Base-by-base conservation (phyloP, 75 land plant species). In the Azolla pinnata region DNA sequence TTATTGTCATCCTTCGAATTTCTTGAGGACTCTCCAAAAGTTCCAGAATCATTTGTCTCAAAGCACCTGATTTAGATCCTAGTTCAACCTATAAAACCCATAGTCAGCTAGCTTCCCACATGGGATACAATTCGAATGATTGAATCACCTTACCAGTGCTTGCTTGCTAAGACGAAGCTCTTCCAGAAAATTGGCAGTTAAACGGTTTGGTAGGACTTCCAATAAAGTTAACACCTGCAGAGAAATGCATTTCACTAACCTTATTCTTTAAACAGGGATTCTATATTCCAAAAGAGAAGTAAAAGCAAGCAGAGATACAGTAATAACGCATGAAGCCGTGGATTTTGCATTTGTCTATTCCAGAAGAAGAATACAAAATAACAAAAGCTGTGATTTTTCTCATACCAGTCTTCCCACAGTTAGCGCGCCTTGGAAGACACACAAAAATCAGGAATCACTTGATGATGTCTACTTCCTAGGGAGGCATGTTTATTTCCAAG, bases 21-120 rank as follows among this genome's bases (percentile, higher is more conserved):
- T 85, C 98, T 67, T 83, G 76, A 20, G 98, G 73, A 47, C 81
- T 90, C 57, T 93, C 98, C 27, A 93, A 66, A 67, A 93, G 67
- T 64, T 93, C 98, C 64, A 93, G 83, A 38, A 93, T 71, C 98
- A 93, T 93, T 67, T 93, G 96, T 50, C 79, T 79, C 17, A 93
- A 76, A 24, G 87, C 90, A 33, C 86, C 96, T 38, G 96, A 84
- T 56, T 86, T 79, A 44, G 98, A 87, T 31, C 80, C 84, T 60
- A 89, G 47, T 64, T 93, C 98, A 72, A 93, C 98, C 98, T 93
- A 67, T 26, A 57, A 2, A 21, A 2, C 24, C 29, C 1, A 23
- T 2, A 52, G 27, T 14, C 7, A 47, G 20, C 3, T 12, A 3
- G 50, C 42, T 7, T 38, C 14, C 42, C 7, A 38, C 7, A 7